Evolutionary conservation across 371 early-diverging fungal genomes (phyloP).

Genomic region (Coemansia sp.): DNA sequence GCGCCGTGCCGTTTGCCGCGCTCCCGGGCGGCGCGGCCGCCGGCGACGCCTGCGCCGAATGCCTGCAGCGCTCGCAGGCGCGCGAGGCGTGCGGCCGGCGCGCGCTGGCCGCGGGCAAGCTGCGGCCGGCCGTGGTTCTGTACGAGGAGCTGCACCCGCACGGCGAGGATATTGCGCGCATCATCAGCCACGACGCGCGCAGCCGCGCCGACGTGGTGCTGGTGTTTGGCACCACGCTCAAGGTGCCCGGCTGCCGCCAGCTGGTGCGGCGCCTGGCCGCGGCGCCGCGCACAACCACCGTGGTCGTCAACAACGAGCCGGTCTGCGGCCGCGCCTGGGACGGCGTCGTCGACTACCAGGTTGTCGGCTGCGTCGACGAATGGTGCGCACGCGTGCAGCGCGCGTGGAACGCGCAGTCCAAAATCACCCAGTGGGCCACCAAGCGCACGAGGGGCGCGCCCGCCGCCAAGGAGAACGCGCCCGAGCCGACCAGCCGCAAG

Average conservation of each 20-base stretch:
- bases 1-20: slow-evolving; percentile 37
- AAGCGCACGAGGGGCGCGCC: slow-evolving; percentile 8
- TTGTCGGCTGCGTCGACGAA: slow-evolving; percentile 77
- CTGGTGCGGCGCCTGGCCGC: slow-evolving; percentile 87
- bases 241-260: slow-evolving; percentile 89
- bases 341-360: slow-evolving; percentile 82
- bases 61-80: slow-evolving; percentile 57
- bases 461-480: no score
- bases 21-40: slow-evolving; percentile 55
- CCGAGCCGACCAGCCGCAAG: slow-evolving; percentile 5
- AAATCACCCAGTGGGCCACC: slow-evolving; percentile 38
- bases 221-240: slow-evolving; percentile 98
- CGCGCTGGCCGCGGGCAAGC: slow-evolving; percentile 71
- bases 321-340: slow-evolving; percentile 64
- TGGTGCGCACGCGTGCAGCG: slow-evolving; percentile 45
- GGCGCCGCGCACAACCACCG: slow-evolving; percentile 43
- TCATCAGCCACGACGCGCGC: slow-evolving; percentile 48
- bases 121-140: slow-evolving; percentile 95
- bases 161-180: slow-evolving; percentile 77
- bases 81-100: slow-evolving; percentile 75
- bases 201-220: slow-evolving; percentile 71
- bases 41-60: slow-evolving; percentile 71
- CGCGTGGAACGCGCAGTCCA: slow-evolving; percentile 43
- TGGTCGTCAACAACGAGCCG: slow-evolving; percentile 48
- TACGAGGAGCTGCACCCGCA: slow-evolving; percentile 96